Conservation (phyloP, 2,329 filamentous ascomycete species). For the Rutstroemia sp. region DNA sequence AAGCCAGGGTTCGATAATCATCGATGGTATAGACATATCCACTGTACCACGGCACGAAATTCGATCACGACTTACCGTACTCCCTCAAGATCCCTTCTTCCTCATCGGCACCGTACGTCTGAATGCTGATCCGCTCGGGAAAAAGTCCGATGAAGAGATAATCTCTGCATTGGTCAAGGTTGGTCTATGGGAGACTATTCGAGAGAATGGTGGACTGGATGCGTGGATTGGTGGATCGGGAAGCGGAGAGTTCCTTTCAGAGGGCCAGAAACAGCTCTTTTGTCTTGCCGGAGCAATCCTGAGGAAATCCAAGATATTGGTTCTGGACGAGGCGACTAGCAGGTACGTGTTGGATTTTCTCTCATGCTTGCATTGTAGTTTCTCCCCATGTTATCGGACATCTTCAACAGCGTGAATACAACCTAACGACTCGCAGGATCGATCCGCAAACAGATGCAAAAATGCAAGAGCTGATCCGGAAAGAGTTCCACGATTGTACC, state of each 20-base stretch:
- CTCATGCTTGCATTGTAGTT: background rate
- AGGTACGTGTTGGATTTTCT: slow-evolving; percentile 28
- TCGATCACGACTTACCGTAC: background rate
- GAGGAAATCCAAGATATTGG: slow-evolving; percentile 31
- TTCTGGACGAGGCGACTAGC: slow-evolving; percentile 37
- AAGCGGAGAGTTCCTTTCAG: slow-evolving; percentile 53
- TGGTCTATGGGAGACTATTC: slow-evolving; percentile 17
- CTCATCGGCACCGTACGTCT: slow-evolving; percentile 39
- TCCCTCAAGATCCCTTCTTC: slow-evolving; percentile 18
- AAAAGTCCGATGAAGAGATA: slow-evolving; percentile 34
- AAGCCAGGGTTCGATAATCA: slow-evolving; percentile 27
- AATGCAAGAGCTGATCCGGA: slow-evolving; percentile 38
- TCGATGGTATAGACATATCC: background rate
- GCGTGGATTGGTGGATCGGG: slow-evolving; percentile 29
- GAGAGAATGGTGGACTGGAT: slow-evolving; percentile 13
- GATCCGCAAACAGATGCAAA: background rate
- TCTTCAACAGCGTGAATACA: background rate
- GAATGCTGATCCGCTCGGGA: slow-evolving; percentile 38
- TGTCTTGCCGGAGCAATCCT: slow-evolving; percentile 41
- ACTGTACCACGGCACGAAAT: background rate
- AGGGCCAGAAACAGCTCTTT: slow-evolving; percentile 43
- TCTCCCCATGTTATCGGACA: background rate
- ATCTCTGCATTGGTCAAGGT: slow-evolving; percentile 37
- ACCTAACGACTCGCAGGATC: background rate
- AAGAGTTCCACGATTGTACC: slow-evolving; percentile 46